phyloP scores from a whole-genome alignment of 1,139 yeast species.

The Scheffersomyces lignicola region DNA sequence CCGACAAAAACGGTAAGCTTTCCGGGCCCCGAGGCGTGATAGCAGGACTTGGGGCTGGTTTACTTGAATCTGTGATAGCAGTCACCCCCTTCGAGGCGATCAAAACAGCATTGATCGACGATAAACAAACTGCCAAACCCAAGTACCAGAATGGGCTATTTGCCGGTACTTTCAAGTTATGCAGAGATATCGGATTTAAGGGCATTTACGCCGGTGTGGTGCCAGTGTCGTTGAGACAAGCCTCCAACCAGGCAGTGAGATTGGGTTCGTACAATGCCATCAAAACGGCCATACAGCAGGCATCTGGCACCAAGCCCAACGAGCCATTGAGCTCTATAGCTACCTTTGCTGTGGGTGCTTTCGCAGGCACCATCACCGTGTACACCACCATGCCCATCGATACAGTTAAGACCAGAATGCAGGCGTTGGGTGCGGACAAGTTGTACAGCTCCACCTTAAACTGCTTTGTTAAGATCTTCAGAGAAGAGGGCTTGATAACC shows the following conservation, averaged over 20 bases:
- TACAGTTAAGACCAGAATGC: constrained; percentile 97
- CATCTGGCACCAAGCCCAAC: constrained; percentile 60
- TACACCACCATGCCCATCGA: constrained; percentile 98
- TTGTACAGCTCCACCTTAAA: constrained; percentile 72
- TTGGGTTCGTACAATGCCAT: constrained; percentile 90
- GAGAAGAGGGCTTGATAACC: constrained; percentile 85
- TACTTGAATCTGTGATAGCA: constrained; percentile 86
- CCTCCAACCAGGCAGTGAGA: constrained; percentile 92
- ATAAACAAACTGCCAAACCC: constrained; percentile 73
- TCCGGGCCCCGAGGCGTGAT: constrained; percentile 88
- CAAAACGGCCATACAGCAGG: constrained; percentile 77
- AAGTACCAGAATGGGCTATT: constrained; percentile 70
- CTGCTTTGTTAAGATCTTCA: constrained; percentile 79
- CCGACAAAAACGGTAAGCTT: constrained; percentile 82
- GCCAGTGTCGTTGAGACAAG: constrained; percentile 94
- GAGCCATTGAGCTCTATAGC: constrained; percentile 76
- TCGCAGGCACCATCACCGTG: constrained; percentile 92
- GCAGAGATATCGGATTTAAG: constrained; percentile 74
- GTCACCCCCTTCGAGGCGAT: constrained; percentile 97
- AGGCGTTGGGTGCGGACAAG: constrained; percentile 77
- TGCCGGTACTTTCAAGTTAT: constrained; percentile 61
- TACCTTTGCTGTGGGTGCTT: constrained; percentile 88
- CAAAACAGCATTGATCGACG: constrained; percentile 94
- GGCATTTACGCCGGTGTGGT: constrained; percentile 88
- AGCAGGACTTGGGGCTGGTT: constrained; percentile 97